These are phyloP conservation scores for Veloboletus limbatus DNA, from an alignment of 1,284 basidiomycete genomes.

Conservation along the genomic window DNA sequence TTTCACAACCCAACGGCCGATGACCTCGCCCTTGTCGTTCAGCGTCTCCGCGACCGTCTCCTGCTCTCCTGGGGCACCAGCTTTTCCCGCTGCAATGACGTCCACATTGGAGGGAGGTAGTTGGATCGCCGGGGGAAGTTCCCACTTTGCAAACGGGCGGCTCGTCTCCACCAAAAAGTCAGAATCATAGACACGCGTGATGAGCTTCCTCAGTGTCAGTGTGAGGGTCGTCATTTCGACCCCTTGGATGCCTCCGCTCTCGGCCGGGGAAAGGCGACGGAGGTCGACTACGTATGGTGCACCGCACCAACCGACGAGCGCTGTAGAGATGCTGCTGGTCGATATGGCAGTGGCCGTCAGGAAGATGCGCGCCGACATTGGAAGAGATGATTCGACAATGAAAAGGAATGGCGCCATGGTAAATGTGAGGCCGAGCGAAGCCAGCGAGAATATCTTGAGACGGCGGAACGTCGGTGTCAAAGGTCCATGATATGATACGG, in stretches of 20 bases:
- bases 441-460: slow-evolving; percentile 81
- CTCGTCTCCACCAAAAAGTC: slow-evolving; percentile 67
- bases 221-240: slow-evolving; percentile 72
- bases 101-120: slow-evolving; percentile 42
- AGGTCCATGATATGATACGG: slow-evolving; percentile 57
- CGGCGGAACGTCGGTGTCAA: slow-evolving; percentile 68
- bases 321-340: slow-evolving; percentile 71
- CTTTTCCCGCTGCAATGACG: slow-evolving; percentile 30
- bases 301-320: slow-evolving; percentile 71
- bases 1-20: slow-evolving; percentile 76
- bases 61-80: slow-evolving; percentile 48
- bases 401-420: slow-evolving; percentile 78
- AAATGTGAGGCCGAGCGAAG: slow-evolving; percentile 71
- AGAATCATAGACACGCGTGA: slow-evolving; percentile 72
- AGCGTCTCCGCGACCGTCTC: slow-evolving; percentile 78
- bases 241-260: slow-evolving; percentile 45
- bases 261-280: slow-evolving; percentile 40
- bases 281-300: slow-evolving; percentile 52
- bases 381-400: slow-evolving; percentile 73
- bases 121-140: slow-evolving; percentile 57
- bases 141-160: slow-evolving; percentile 80
- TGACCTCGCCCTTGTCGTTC: slow-evolving; percentile 56
- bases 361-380: slow-evolving; percentile 64
- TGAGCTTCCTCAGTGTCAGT: slow-evolving; percentile 55
- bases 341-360: slow-evolving; percentile 69